phyloP scores from a whole-genome alignment of 345 rosid species.

The Odontarrhena argentea region DNA sequence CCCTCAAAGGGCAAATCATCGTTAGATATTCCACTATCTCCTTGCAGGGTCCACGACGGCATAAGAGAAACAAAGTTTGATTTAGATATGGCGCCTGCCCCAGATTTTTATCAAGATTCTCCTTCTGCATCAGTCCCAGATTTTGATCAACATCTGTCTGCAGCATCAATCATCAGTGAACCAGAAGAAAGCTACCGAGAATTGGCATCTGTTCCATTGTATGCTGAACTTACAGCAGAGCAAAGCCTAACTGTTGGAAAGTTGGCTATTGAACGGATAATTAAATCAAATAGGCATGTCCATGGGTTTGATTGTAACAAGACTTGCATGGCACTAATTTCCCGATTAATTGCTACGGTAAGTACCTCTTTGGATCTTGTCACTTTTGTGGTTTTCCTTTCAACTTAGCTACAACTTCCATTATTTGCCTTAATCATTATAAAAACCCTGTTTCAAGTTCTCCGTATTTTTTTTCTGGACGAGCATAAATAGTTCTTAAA shows the following conservation, averaged over 20 bases:
- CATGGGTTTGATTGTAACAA: constrained; percentile 53
- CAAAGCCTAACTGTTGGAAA: constrained; percentile 55
- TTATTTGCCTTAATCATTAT: constrained; percentile 17
- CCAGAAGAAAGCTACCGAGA: constrained; percentile 72
- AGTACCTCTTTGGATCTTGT: constrained; percentile 32
- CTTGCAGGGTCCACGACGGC: constrained; percentile 53
- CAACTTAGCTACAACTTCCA: constrained; percentile 16
- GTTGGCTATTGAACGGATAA: constrained; percentile 69
- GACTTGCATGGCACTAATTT: constrained; percentile 68
- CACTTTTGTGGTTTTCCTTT: constrained; percentile 25
- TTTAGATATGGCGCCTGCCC: constrained; percentile 43
- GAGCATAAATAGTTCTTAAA: constrained; percentile 11
- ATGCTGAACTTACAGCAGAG: constrained; percentile 69
- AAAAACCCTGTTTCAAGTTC: constrained; percentile 11
- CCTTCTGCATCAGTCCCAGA: constrained; percentile 52
- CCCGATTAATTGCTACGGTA: constrained; percentile 89
- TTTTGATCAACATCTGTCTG: constrained; percentile 51
- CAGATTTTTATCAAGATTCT: constrained; percentile 58
- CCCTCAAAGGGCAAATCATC: constrained; percentile 49
- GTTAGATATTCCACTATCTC: constrained; percentile 54
- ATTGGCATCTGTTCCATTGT: constrained; percentile 67
- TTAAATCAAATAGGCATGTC: constrained; percentile 67
- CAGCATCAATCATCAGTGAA: constrained; percentile 45
- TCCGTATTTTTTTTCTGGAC: constrained; percentile 6
- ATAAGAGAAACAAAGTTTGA: constrained; percentile 48